A percentile compares a stretch with the other conserved stretches of the same genome.
These are phyloP conservation scores for Nicotiana noctiflora DNA, from an alignment of 257 asterid species.

Conservation along the genomic window DNA sequence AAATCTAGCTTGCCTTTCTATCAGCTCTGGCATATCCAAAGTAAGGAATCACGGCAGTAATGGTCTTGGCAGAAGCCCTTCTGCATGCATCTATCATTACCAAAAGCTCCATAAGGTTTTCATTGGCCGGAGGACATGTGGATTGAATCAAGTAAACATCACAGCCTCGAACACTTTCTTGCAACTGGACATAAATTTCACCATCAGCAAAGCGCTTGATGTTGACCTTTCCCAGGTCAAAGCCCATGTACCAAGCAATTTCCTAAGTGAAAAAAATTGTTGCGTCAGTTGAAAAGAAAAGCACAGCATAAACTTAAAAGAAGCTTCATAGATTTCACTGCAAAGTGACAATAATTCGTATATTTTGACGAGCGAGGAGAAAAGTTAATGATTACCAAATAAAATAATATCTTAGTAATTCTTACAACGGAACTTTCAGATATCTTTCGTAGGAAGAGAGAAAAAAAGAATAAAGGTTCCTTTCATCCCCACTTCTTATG, in stretches of 20 bases:
- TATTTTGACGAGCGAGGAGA: background rate
- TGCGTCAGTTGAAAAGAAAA: conserved; percentile 6
- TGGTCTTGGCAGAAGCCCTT: conserved; percentile 84
- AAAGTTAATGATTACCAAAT: background rate
- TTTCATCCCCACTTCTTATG: background rate
- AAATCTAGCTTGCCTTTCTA: conserved; percentile 51
- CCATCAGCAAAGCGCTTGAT: conserved; percentile 90
- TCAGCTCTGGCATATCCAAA: conserved; percentile 96
- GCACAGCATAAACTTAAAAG: background rate
- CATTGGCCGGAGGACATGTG: conserved; percentile 86
- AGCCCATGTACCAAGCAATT: conserved; percentile 94
- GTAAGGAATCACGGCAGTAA: conserved; percentile 86
- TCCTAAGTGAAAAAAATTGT: conserved; percentile 37
- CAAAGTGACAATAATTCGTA: background rate
- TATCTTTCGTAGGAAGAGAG: background rate
- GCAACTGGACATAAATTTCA: conserved; percentile 86
- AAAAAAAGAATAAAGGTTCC: background rate
- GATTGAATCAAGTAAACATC: conserved; percentile 78
- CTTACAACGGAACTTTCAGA: background rate
- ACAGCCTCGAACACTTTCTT: conserved; percentile 95
- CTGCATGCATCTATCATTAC: conserved; percentile 93
- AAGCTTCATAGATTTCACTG: background rate
- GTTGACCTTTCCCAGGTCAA: conserved; percentile 53
- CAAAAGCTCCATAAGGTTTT: conserved; percentile 89
- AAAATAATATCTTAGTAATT: background rate